These are phyloP conservation scores for Erythrophleum fordii DNA, from an alignment of 306 rosid genomes.

Conservation along the genomic window DNA sequence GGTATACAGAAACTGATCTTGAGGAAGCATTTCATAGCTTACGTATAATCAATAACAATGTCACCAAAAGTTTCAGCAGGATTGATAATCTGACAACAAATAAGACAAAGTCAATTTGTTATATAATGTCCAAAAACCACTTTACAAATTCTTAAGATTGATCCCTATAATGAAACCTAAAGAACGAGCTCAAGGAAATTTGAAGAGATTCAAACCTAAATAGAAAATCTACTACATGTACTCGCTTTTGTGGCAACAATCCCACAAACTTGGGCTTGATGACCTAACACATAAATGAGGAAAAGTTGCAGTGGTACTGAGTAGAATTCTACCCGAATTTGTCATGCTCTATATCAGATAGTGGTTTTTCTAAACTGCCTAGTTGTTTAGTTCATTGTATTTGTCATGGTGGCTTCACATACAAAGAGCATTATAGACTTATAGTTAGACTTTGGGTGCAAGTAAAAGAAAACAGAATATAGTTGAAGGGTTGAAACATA, in stretches of 20 bases:
- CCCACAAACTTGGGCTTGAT: slow-evolving; percentile 24
- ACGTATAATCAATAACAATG: slow-evolving; percentile 95
- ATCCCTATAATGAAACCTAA: neutral
- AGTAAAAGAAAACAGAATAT: slow-evolving; percentile 11
- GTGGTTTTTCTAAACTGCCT: neutral
- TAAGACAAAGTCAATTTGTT: slow-evolving; percentile 34
- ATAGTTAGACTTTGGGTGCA: slow-evolving; percentile 4
- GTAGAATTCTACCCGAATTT: neutral
- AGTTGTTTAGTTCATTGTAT: slow-evolving; percentile 5
- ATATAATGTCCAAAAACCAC: neutral
- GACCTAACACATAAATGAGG: slow-evolving; percentile 1
- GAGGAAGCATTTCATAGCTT: slow-evolving; percentile 51
- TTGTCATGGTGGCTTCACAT: slow-evolving; percentile 9
- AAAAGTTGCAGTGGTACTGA: slow-evolving; percentile 17
- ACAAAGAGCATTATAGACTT: too few species aligned
- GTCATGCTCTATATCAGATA: neutral
- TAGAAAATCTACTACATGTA: slow-evolving; percentile 23
- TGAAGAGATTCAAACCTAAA: slow-evolving; percentile 21
- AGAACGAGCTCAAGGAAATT: neutral
- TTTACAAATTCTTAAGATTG: neutral
- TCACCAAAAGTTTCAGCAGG: slow-evolving; percentile 98
- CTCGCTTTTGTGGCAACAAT: slow-evolving; percentile 25
- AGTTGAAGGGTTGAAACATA: neutral
- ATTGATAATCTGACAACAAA: slow-evolving; percentile 72
- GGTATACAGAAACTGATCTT: slow-evolving; percentile 23